Conservation (phyloP, 352 stramenopile genomes). For the Elongisporangium anandrum region DNA sequence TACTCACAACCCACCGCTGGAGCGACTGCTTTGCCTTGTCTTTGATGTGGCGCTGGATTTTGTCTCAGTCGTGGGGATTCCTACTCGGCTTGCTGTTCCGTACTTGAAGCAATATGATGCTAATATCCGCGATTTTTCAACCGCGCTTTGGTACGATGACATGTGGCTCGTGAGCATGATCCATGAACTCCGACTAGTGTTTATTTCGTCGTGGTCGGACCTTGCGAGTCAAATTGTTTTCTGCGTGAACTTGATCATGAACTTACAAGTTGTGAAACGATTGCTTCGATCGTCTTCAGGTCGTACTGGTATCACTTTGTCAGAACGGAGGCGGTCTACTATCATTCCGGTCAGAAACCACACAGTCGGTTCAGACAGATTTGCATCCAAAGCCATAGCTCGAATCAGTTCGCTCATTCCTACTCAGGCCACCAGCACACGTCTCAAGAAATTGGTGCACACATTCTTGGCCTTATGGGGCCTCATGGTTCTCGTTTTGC, state of each 20-base stretch:
- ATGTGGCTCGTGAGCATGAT: constrained; percentile 5
- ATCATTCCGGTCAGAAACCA: background rate
- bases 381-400: background rate
- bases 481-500: background rate
- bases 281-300: background rate
- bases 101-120: constrained; percentile 2
- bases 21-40: constrained; percentile 5
- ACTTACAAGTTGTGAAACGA: background rate
- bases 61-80: constrained; percentile 5
- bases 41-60: constrained; percentile 4
- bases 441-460: background rate
- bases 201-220: constrained; percentile 7
- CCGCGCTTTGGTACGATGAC: background rate
- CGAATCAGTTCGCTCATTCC: background rate
- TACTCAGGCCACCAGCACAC: background rate
- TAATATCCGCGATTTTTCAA: background rate
- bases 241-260: constrained; percentile 5
- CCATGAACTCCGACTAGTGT: constrained; percentile 7
- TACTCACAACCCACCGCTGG: background rate
- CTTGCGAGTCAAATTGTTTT: constrained; percentile 1
- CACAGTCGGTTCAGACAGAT: background rate
- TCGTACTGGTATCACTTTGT: background rate
- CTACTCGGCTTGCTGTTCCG: background rate
- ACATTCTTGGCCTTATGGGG: background rate
- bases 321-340: background rate